Percentiles rank a stretch among this genome's conserved stretches.
Conservation (phyloP, 768 basidiomycete species). For the Hypsizygus marmoreus region DNA sequence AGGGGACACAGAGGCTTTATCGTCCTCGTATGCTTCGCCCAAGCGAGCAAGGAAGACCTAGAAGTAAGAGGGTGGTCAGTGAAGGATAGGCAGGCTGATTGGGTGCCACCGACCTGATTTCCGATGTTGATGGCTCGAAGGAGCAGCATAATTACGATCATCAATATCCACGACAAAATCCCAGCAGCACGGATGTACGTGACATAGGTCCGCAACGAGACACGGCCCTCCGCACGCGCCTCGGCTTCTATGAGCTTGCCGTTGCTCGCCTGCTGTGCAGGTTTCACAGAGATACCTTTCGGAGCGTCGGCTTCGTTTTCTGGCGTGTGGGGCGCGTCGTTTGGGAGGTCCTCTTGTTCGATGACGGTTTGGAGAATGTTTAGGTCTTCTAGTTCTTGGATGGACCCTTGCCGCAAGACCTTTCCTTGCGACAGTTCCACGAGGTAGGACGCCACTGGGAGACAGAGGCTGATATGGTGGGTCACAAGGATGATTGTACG, state of each 20-base stretch:
- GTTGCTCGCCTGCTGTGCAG: conserved; percentile 14
- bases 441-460: conserved; percentile 67
- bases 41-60: conserved; percentile 69
- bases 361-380: conserved; percentile 48
- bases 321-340: conserved; percentile 14
- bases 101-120: conserved; percentile 49
- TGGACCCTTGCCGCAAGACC: conserved; percentile 51
- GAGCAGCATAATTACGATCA: conserved; percentile 51
- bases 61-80: conserved; percentile 1
- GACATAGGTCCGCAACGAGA: conserved; percentile 58
- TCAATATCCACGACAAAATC: conserved; percentile 53
- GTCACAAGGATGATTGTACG: conserved; percentile 84
- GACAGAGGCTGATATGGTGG: conserved; percentile 75
- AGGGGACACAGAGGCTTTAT: conserved; percentile 18
- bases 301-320: conserved; percentile 38
- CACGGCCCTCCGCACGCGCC: conserved; percentile 64
- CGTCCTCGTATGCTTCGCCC: conserved; percentile 64
- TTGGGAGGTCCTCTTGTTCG: conserved; percentile 45
- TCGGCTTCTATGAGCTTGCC: conserved; percentile 67
- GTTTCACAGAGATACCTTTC: conserved; percentile 1
- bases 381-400: conserved; percentile 45
- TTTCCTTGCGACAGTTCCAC: conserved; percentile 58
- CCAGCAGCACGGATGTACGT: conserved; percentile 69
- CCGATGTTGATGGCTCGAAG: conserved; percentile 57
- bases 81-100: background rate